phyloP scores from a whole-genome alignment of 2,329 filamentous ascomycete species.

The Pleochaeta shiraiana region DNA sequence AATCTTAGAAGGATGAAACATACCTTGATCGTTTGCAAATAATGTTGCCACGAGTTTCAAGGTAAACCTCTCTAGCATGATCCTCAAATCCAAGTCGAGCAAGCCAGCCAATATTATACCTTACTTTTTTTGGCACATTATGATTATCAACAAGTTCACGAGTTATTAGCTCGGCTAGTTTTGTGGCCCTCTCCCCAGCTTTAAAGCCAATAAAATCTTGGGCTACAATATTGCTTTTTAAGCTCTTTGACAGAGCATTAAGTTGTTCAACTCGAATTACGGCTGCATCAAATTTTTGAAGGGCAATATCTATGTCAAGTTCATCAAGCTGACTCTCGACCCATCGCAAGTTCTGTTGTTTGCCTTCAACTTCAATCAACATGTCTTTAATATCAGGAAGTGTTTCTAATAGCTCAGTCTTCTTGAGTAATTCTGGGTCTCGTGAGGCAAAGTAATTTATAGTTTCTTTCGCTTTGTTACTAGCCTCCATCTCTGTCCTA shows the following conservation, averaged over 20 bases:
- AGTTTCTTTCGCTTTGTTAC: slow-evolving; percentile 62
- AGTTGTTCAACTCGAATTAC: slow-evolving; percentile 72
- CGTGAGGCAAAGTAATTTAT: slow-evolving; percentile 70
- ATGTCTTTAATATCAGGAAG: slow-evolving; percentile 65
- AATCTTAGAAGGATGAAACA: slow-evolving; percentile 9
- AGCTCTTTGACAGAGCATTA: slow-evolving; percentile 50
- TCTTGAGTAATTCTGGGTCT: slow-evolving; percentile 54
- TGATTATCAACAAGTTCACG: slow-evolving; percentile 60
- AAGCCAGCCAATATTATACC: slow-evolving; percentile 65
- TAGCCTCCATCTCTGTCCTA: slow-evolving; percentile 71
- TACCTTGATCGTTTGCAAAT: slow-evolving; percentile 72
- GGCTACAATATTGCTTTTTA: slow-evolving; percentile 70
- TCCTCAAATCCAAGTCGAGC: slow-evolving; percentile 78
- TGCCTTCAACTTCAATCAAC: slow-evolving; percentile 88
- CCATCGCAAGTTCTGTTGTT: slow-evolving; percentile 90
- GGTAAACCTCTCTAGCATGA: slow-evolving; percentile 65
- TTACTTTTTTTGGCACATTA: slow-evolving; percentile 54
- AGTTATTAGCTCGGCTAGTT: slow-evolving; percentile 53
- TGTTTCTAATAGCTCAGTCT: slow-evolving; percentile 59
- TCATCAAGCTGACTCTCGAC: slow-evolving; percentile 91
- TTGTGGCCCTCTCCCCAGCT: slow-evolving; percentile 63
- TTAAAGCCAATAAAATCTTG: slow-evolving; percentile 88
- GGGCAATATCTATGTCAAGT: slow-evolving; percentile 83
- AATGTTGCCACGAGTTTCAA: slow-evolving; percentile 53
- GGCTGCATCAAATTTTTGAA: slow-evolving; percentile 71